Conservation (phyloP, 805 yeast species). For the Lipomyces lipofer region DNA sequence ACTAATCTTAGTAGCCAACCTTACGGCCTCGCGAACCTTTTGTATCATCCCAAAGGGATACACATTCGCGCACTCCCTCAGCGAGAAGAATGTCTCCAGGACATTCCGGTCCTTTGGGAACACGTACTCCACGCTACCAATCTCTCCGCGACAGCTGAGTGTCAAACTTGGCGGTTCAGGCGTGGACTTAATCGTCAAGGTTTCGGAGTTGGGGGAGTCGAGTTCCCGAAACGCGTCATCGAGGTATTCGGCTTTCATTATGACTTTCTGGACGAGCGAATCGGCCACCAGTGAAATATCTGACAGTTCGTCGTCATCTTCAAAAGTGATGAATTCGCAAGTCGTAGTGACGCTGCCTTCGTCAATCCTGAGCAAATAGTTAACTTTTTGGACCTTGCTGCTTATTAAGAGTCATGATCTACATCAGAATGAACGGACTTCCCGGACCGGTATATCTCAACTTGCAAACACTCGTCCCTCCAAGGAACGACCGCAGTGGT, state of each 20-base stretch:
- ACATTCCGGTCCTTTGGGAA: constrained; percentile 14
- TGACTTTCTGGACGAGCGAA: constrained; percentile 10
- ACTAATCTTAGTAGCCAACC: constrained; percentile 27
- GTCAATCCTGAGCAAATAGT: constrained; percentile 19
- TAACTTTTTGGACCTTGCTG: background rate
- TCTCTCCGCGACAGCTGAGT: constrained; percentile 16
- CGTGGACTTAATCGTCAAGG: constrained; percentile 8
- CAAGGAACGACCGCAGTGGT: constrained; percentile 4
- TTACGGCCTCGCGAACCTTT: constrained; percentile 28
- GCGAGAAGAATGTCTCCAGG: constrained; percentile 11
- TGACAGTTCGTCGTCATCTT: constrained; percentile 12
- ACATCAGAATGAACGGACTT: constrained; percentile 27
- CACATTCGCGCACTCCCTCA: constrained; percentile 1
- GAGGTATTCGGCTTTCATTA: constrained; percentile 20
- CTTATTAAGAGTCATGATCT: background rate
- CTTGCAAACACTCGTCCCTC: constrained; percentile 24
- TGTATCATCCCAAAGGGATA: constrained; percentile 17
- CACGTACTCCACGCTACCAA: constrained; percentile 21
- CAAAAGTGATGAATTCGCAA: constrained; percentile 32
- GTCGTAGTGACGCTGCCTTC: constrained; percentile 31
- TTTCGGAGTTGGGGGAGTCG: constrained; percentile 22
- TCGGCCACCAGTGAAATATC: constrained; percentile 21
- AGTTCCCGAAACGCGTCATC: constrained; percentile 27
- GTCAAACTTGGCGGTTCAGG: constrained; percentile 7
- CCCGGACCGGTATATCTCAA: constrained; percentile 17